Evolutionary conservation across 2,329 filamentous ascomycete genomes (phyloP).

Genomic region (Teratosphaeria viscida): DNA sequence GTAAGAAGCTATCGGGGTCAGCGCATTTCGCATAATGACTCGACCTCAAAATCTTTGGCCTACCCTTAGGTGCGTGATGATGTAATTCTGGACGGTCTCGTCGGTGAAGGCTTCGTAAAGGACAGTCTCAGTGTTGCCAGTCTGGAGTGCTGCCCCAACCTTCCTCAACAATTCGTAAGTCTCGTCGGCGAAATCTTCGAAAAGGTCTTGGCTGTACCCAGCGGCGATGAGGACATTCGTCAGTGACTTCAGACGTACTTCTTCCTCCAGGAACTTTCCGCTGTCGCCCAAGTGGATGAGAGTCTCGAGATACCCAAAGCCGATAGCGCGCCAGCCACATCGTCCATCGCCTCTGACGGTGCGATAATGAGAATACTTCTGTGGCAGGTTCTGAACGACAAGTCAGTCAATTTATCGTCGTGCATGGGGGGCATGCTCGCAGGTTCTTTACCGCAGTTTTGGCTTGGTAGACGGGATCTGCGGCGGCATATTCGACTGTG

Average conservation of each 20-base stretch:
- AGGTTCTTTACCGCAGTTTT: conserved; percentile 66
- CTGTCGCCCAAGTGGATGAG: conserved; percentile 59
- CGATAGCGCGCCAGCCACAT: conserved; percentile 91
- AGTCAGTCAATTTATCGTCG: background rate
- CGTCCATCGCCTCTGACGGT: conserved; percentile 86
- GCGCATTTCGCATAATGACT: background rate
- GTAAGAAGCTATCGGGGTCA: conserved; percentile 55
- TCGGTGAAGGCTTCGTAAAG: conserved; percentile 58
- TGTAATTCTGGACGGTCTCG: conserved; percentile 52
- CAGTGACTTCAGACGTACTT: conserved; percentile 59
- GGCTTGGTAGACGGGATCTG: conserved; percentile 70
- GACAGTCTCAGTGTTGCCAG: conserved; percentile 39
- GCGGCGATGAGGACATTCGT: conserved; percentile 59
- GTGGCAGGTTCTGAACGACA: conserved; percentile 56
- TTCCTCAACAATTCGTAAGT: conserved; percentile 58
- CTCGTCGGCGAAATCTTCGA: conserved; percentile 63
- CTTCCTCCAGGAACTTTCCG: conserved; percentile 57
- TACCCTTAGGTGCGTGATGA: conserved; percentile 74
- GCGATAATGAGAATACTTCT: conserved; percentile 79
- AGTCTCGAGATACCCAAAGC: conserved; percentile 85
- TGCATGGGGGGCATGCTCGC: background rate
- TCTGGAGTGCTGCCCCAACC: conserved; percentile 47
- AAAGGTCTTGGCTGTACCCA: conserved; percentile 58
- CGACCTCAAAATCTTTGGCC: background rate
- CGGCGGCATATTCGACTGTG: conserved; percentile 75